phyloP scores from a whole-genome alignment of 192 early-diverging fungal genomes.

The Mortierella hygrophila region DNA sequence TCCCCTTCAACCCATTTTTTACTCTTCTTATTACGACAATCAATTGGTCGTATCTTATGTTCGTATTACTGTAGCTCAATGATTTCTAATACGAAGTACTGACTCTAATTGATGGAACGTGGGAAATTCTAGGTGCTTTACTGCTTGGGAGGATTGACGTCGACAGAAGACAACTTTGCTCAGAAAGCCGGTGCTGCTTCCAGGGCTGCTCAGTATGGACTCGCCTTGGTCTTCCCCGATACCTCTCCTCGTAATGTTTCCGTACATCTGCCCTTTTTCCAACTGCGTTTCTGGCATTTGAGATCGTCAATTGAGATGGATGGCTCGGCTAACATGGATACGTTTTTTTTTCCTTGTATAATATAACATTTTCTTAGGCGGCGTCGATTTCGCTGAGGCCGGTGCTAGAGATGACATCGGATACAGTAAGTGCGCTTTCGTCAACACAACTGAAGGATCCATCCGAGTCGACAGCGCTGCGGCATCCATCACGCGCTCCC shows the following conservation, averaged over 20 bases:
- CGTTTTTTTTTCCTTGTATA: too few relatives aligned
- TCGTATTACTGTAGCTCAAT: too few relatives aligned
- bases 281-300: neutral
- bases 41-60: neutral
- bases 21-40: neutral
- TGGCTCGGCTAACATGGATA: neutral
- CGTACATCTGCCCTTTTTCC: neutral
- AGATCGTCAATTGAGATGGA: neutral
- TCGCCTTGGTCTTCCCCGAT: conserved; percentile 88
- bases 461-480: too few relatives aligned
- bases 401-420: conserved; percentile 79
- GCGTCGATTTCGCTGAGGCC: conserved; percentile 77
- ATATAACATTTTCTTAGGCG: conserved; percentile 43
- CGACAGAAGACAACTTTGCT: conserved; percentile 91
- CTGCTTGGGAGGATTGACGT: conserved; percentile 87
- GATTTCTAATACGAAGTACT: too few relatives aligned
- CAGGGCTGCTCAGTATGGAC: conserved; percentile 72
- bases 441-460: too few relatives aligned
- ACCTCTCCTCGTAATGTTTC: conserved; percentile 79
- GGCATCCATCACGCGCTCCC: neutral
- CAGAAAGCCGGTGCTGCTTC: conserved; percentile 83
- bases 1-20: neutral
- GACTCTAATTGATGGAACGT: too few relatives aligned
- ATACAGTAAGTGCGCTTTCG: conserved; percentile 59
- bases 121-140: conserved; percentile 66